Conservation (phyloP, 2,329 filamentous ascomycete genomes). For the Venturia oleaginea region DNA sequence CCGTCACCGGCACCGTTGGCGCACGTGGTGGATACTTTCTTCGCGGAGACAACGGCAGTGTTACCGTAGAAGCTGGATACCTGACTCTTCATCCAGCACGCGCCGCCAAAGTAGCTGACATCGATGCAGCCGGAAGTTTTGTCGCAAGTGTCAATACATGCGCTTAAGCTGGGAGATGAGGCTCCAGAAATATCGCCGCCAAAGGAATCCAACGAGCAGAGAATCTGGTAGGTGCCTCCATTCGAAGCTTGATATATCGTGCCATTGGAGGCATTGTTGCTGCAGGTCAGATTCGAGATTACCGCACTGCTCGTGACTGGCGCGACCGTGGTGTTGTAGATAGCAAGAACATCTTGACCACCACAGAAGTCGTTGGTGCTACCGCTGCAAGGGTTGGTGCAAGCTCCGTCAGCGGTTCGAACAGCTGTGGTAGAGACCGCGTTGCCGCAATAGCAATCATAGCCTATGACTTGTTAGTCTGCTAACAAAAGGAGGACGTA, state of each 20-base stretch:
- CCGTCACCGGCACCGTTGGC: neutral
- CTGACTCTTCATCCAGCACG: neutral
- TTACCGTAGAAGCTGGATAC: neutral
- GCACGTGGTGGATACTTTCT: neutral
- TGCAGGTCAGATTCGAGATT: neutral
- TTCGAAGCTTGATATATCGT: neutral
- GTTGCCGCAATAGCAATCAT: constrained; percentile 28
- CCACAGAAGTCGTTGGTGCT: constrained; percentile 25
- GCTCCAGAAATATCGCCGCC: neutral
- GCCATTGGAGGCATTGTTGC: neutral
- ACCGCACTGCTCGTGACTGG: neutral
- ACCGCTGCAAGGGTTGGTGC: constrained; percentile 23
- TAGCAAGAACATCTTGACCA: constrained; percentile 12
- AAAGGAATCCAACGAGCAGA: neutral
- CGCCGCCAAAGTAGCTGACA: neutral
- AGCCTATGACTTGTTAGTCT: constrained; percentile 14
- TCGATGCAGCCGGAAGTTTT: neutral
- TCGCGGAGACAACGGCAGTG: neutral
- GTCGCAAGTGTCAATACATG: neutral
- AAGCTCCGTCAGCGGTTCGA: constrained; percentile 25
- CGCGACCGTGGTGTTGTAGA: neutral
- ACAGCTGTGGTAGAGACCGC: constrained; percentile 18
- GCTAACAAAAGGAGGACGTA: neutral
- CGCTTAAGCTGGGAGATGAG: neutral
- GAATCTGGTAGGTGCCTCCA: neutral